Conservation (phyloP, 345 rosid species). For the Leavenworthia alabamica region DNA sequence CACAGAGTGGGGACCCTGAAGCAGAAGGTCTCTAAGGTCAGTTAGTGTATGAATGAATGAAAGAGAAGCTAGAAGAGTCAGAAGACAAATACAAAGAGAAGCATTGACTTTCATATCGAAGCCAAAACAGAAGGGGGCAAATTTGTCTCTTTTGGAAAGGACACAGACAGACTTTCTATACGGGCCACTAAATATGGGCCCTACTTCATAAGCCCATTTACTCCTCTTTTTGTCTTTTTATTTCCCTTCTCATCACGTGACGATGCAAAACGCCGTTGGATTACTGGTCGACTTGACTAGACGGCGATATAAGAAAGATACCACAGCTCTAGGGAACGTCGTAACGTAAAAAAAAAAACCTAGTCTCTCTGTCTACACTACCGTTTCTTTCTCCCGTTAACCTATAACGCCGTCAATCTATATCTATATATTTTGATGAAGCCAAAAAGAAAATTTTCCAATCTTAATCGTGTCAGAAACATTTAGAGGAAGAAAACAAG, state of each 20-base stretch:
- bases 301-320: conserved; percentile 1
- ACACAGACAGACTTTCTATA: conserved; percentile 25
- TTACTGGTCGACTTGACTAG: conserved; percentile 10
- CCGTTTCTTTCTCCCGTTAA: not conserved
- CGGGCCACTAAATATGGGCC: conserved; percentile 24
- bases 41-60: not conserved
- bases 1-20: conserved; percentile 18
- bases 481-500: conserved; percentile 4
- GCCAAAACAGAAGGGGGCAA: conserved; percentile 22
- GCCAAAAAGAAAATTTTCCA: not conserved
- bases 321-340: conserved; percentile 10
- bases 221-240: conserved; percentile 21
- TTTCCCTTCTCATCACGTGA: conserved; percentile 7
- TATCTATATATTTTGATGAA: not conserved
- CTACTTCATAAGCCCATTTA: conserved; percentile 33
- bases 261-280: conserved; percentile 2
- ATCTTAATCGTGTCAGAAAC: conserved; percentile 22
- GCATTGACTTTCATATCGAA: conserved; percentile 26
- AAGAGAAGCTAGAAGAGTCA: not conserved
- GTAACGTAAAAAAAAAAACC: not conserved
- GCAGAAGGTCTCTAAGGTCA: conserved; percentile 2
- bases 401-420: conserved; percentile 8
- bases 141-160: conserved; percentile 30
- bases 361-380: not conserved
- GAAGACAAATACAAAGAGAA: not conserved